Base-by-base conservation (phyloP, 2,329 filamentous ascomycete species). In the Aplosporella prunicola region DNA sequence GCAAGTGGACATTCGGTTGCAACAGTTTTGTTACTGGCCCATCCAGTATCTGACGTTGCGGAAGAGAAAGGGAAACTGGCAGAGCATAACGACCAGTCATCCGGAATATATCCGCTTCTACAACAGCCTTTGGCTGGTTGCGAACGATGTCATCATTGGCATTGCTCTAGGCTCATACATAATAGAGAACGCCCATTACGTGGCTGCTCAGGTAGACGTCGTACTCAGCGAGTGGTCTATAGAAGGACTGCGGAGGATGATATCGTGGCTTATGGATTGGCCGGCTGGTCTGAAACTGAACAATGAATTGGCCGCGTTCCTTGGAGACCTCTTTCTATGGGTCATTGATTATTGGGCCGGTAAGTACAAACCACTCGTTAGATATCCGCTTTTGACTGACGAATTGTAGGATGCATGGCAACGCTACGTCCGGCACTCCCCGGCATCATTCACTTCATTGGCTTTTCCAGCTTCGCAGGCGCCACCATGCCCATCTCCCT, bases 11-110 rank as follows among this genome's bases (percentile, higher is more conserved):
- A 95, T 98, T 46, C 82, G 91, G 5, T 71, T 98, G 15, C 87
- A 96, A 56, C 91, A 98, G 56, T 96, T 96, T 55, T 96, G 89
- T 61, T 98, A 98, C 59, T 96, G 89, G 88, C 93, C 91, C 2
- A 86, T 93, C 61, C 89, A 98, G 58, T 95, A 96, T 55, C 72
- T 89, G 28, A 96, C 87, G 11, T 62, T 98, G 31, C 80, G 88
- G n/a, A 79, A 84, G 53, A 74, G 88, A 25, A 93, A 93, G 55
- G 78, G 80, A 45, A 86, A 93, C 50, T 96, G 91, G 89, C 84
- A 87, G 41, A 96, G 89, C 56, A 82, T 96, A 39, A 95, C 88
- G 0, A 91, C 82, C 32, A 94, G 82, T 50, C 89, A 98, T 58
- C 86, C 89, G 1, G 91, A 98, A 58, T 98, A 98, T 58, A 98